Evolutionary conservation across 2,329 filamentous ascomycete genomes (phyloP).

Genomic region (Tolypocladium ovalisporum): DNA sequence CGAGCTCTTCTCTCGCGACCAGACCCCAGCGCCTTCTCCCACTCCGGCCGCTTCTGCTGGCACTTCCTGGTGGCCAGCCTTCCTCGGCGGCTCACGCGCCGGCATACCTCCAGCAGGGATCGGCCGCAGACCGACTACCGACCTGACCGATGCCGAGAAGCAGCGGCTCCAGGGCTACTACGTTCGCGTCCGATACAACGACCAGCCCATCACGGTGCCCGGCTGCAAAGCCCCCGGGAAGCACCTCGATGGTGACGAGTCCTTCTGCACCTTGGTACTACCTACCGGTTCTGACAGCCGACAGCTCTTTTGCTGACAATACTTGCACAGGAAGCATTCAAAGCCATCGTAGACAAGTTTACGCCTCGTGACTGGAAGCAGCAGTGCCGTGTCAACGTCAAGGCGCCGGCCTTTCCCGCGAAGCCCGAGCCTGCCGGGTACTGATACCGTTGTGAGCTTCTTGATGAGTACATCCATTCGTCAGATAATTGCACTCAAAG

Average conservation of each 20-base stretch:
- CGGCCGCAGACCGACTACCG: conserved; percentile 45
- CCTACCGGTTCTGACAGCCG: neutral
- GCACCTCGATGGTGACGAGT: conserved; percentile 76
- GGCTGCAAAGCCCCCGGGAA: conserved; percentile 69
- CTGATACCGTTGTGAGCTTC: conserved; percentile 11
- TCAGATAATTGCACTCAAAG: neutral
- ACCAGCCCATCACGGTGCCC: conserved; percentile 68
- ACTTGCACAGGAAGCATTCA: conserved; percentile 65
- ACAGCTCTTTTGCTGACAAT: conserved; percentile 1
- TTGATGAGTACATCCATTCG: neutral
- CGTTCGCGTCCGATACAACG: conserved; percentile 86
- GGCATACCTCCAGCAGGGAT: conserved; percentile 33
- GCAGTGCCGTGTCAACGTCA: conserved; percentile 36
- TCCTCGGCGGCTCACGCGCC: conserved; percentile 12
- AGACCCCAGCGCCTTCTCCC: neutral
- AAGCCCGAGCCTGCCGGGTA: conserved; percentile 43
- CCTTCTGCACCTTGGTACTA: conserved; percentile 77
- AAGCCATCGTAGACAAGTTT: conserved; percentile 81
- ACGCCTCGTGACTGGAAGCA: conserved; percentile 69
- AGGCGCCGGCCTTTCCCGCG: conserved; percentile 31
- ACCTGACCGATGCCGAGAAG: conserved; percentile 47
- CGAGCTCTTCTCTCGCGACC: conserved; percentile 62
- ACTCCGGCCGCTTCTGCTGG: neutral
- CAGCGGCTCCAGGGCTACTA: conserved; percentile 63
- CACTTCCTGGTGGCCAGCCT: conserved; percentile 14